These are phyloP conservation scores for Mrakia hoshinonis DNA, from an alignment of 768 basidiomycete species.

Conservation along the genomic window DNA sequence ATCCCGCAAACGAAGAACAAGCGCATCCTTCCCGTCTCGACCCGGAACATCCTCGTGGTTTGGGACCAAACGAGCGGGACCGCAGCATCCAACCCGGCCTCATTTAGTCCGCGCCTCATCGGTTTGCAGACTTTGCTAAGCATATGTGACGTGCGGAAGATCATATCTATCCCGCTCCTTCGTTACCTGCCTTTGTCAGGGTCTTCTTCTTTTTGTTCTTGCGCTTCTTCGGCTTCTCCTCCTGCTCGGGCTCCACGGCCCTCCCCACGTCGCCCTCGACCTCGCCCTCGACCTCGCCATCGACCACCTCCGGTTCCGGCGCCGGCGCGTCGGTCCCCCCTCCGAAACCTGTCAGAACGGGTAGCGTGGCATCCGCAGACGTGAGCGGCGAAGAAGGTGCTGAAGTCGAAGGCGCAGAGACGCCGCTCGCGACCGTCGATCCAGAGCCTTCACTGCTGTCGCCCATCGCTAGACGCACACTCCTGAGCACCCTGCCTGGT, in stretches of 20 bases:
- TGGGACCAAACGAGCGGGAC: too few relatives aligned
- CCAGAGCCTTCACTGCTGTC: neutral
- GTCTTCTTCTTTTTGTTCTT: constrained; percentile 12
- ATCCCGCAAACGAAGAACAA: too few relatives aligned
- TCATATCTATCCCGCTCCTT: too few relatives aligned
- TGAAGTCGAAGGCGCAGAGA: constrained; percentile 70
- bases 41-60: too few relatives aligned
- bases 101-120: too few relatives aligned
- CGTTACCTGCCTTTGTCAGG: too few relatives aligned
- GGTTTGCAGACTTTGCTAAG: too few relatives aligned
- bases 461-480: constrained; percentile 56
- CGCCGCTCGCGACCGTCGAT: constrained; percentile 28
- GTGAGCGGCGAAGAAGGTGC: constrained; percentile 55
- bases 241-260: neutral
- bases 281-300: neutral
- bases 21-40: too few relatives aligned
- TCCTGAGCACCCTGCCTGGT: constrained; percentile 37
- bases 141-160: too few relatives aligned
- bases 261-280: neutral
- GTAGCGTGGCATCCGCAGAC: constrained; percentile 70
- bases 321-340: neutral
- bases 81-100: too few relatives aligned
- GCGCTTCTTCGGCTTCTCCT: constrained; percentile 14
- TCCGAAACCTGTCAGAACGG: constrained; percentile 40
- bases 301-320: neutral